Conservation (phyloP, 2,329 filamentous ascomycete genomes). For the Trichoderma harzianum region DNA sequence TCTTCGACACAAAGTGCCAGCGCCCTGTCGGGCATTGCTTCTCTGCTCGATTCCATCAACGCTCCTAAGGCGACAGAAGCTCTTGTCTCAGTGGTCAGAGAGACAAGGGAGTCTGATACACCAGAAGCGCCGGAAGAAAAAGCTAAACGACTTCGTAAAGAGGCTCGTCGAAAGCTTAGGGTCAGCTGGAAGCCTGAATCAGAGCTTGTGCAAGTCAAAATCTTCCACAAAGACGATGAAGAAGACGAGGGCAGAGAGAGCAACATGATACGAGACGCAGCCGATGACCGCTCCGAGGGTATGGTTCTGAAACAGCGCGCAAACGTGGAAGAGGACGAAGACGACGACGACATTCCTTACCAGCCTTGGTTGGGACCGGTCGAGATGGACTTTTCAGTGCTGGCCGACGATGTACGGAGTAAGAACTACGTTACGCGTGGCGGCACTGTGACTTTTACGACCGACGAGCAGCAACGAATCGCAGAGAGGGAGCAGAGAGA, state of each 20-base stretch:
- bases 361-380: constrained; percentile 51
- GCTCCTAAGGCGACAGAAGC: constrained; percentile 38
- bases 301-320: constrained; percentile 61
- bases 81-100: constrained; percentile 49
- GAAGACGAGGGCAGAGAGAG: constrained; percentile 66
- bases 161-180: constrained; percentile 64
- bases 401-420: constrained; percentile 44
- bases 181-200: constrained; percentile 69
- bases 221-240: constrained; percentile 68
- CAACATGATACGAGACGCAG: constrained; percentile 68
- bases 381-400: constrained; percentile 44
- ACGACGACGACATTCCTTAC: constrained; percentile 55
- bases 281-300: constrained; percentile 70
- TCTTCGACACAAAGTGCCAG: constrained; percentile 30
- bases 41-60: constrained; percentile 51
- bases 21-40: constrained; percentile 49
- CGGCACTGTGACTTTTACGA: constrained; percentile 49
- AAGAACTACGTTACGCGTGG: constrained; percentile 54
- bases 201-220: constrained; percentile 62
- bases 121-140: constrained; percentile 67
- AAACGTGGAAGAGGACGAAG: constrained; percentile 49
- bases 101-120: constrained; percentile 45
- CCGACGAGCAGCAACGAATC: constrained; percentile 55
- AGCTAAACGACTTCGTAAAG: constrained; percentile 66
- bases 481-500: constrained; percentile 55